These are phyloP conservation scores for Fusarium sp. DNA, from an alignment of 2,329 filamentous ascomycete genomes.

Conservation along the genomic window DNA sequence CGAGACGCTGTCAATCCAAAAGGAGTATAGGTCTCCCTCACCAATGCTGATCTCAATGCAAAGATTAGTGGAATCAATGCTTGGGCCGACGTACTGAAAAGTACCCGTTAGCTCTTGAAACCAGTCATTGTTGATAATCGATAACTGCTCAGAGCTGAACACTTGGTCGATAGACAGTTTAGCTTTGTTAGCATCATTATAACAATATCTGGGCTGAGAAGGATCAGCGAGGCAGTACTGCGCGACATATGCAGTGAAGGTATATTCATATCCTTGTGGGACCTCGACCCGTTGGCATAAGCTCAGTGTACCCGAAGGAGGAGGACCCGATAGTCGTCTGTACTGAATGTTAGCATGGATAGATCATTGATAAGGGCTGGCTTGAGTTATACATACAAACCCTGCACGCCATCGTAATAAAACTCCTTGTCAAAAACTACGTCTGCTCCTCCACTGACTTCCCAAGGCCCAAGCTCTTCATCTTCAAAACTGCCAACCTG, in stretches of 20 bases:
- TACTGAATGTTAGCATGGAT: not conserved
- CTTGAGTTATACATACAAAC: not conserved
- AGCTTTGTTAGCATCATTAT: not conserved
- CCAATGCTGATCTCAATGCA: not conserved
- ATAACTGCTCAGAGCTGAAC: not conserved
- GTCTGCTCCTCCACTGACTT: no score
- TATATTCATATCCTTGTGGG: not conserved
- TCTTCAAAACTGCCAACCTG: not conserved
- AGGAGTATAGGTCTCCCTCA: not conserved
- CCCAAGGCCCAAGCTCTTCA: not conserved
- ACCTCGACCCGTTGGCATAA: not conserved
- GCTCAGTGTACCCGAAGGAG: not conserved
- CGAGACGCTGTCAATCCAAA: not conserved
- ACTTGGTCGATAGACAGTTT: not conserved
- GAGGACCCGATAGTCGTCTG: not conserved
- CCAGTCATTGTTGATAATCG: not conserved
- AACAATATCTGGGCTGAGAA: not conserved
- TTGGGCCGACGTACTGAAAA: not conserved
- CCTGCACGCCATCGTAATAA: not conserved
- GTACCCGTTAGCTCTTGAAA: not conserved
- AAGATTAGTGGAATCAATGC: not conserved
- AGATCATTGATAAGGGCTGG: not conserved
- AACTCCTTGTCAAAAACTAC: no score
- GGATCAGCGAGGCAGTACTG: not conserved
- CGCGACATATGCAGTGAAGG: not conserved